Evolutionary conservation across 768 basidiomycete species (phyloP), one percentile per base, ranked within the genome.

Genomic region (Mycena amicta): DNA sequence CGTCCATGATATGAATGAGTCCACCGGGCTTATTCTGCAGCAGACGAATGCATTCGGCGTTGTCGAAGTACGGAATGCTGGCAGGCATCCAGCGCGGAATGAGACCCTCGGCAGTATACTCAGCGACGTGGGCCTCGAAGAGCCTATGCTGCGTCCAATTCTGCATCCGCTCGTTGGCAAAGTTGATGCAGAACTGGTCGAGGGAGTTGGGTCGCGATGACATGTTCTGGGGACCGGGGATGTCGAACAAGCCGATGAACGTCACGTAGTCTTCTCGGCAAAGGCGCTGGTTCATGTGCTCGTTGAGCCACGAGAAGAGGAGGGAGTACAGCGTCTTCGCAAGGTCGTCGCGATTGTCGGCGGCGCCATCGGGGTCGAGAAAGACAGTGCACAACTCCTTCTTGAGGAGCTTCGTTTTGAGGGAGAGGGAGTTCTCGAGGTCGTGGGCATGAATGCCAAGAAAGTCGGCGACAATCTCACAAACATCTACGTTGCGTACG

Each of bases 371-470:
- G 0, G 92, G 87, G 69, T 98, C 95, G 45, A 98, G 83, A 76
- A 98, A 97, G 26, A 97, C 88, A 0, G 95, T 97, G 72, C 94
- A 97, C n/a, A 97, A 79, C 74, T 98, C 95, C 76, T 95, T 97
- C 72, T 93, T 91, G 68, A 98, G 85, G 55, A 98, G 77, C 71
- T 92, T 92, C 1, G 93, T 95, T 75, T 89, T 92, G 83, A 95
- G 96, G 0, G 93, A 92, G 40, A 99, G 78, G 0, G 91, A 82
- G 2, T 80, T 80, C 70, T 96, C 95, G 16, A 98, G 81, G 0
- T 84, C 85, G 2, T 80, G 70, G 1, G 89, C 70, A 30, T 84
- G 80, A 2, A 98, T 86, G 15, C 96, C 97, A 11, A 99, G 79
- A 73, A 98, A 97, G 55, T 96, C 94, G 16, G 95, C 85, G 20